These are phyloP conservation scores for Cymbopogon citratus DNA, from an alignment of 176 grass and related monocot genomes.

Conservation along the genomic window DNA sequence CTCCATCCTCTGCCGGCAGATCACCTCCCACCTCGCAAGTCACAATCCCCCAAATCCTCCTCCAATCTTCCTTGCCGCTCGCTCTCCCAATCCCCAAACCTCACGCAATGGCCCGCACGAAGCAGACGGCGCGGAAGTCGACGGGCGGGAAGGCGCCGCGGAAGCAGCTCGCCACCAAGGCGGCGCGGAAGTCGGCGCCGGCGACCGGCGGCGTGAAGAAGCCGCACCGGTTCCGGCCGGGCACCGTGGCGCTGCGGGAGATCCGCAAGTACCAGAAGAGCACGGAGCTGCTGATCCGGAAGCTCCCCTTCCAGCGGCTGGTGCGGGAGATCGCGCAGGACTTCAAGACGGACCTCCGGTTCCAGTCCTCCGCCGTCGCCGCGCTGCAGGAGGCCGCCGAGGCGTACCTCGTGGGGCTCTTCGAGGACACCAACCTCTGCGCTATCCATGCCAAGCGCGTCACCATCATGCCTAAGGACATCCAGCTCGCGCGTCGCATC, in stretches of 20 bases:
- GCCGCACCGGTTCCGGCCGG: constrained; percentile 64
- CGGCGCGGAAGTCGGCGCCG: constrained; percentile 60
- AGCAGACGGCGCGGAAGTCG: constrained; percentile 69
- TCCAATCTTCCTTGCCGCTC: neutral
- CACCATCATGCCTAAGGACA: constrained; percentile 93
- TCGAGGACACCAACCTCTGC: constrained; percentile 86
- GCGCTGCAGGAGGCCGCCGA: constrained; percentile 81
- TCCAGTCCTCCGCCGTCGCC: constrained; percentile 61
- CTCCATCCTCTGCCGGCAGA: neutral
- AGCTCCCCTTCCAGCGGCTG: constrained; percentile 79
- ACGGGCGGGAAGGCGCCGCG: constrained; percentile 69
- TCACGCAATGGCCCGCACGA: constrained; percentile 55
- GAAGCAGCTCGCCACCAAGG: constrained; percentile 75
- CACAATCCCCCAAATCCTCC: neutral
- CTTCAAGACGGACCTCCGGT: constrained; percentile 88
- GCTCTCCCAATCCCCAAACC: neutral
- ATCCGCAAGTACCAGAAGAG: constrained; percentile 97
- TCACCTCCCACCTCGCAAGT: neutral
- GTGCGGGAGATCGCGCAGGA: constrained; percentile 87
- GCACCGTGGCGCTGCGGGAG: constrained; percentile 68
- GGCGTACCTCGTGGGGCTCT: constrained; percentile 69
- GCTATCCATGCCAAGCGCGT: constrained; percentile 79
- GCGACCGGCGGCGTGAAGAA: constrained; percentile 75
- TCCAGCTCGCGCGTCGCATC: constrained; percentile 68
- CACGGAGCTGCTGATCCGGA: constrained; percentile 86